These are phyloP conservation scores for Inga oerstediana DNA, from an alignment of 306 rosid genomes.

Conservation along the genomic window DNA sequence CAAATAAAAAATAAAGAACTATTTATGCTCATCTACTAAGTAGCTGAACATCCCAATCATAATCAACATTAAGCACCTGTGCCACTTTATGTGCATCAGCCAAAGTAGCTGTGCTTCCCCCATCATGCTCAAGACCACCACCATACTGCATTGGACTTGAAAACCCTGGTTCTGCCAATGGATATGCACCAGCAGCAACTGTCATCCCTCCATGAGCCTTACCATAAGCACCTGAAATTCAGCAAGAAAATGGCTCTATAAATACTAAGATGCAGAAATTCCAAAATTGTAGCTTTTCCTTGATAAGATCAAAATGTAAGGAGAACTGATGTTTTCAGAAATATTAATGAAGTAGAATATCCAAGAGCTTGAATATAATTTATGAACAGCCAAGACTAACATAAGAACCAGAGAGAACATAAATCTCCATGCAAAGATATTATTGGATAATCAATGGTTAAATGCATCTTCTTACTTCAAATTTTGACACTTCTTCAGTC, in stretches of 20 bases:
- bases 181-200: conserved; percentile 53
- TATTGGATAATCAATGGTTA: conserved; percentile 26
- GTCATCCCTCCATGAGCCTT: conserved; percentile 66
- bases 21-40: background rate
- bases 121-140: conserved; percentile 68
- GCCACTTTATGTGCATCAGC: conserved; percentile 59
- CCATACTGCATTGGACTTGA: conserved; percentile 57
- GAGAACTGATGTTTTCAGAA: conserved; percentile 19
- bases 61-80: background rate
- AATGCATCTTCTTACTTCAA: conserved; percentile 3
- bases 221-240: conserved; percentile 63
- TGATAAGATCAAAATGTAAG: conserved; percentile 5
- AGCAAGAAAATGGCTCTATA: conserved; percentile 10
- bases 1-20: background rate
- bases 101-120: conserved; percentile 53
- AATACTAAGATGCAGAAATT: conserved; percentile 31
- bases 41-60: background rate
- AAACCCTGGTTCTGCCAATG: conserved; percentile 55
- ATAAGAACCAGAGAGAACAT: conserved; percentile 4
- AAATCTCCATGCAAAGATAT: conserved; percentile 8
- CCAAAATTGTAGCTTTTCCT: conserved; percentile 7
- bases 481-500: conserved; percentile 5
- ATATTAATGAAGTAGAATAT: background rate
- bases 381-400: conserved; percentile 19
- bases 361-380: conserved; percentile 16